A percentile compares a stretch with the other conserved stretches of the same genome.
These are phyloP conservation scores for Mucor lusitanicus DNA, from an alignment of 371 early-diverging fungal genomes.

Conservation along the genomic window DNA sequence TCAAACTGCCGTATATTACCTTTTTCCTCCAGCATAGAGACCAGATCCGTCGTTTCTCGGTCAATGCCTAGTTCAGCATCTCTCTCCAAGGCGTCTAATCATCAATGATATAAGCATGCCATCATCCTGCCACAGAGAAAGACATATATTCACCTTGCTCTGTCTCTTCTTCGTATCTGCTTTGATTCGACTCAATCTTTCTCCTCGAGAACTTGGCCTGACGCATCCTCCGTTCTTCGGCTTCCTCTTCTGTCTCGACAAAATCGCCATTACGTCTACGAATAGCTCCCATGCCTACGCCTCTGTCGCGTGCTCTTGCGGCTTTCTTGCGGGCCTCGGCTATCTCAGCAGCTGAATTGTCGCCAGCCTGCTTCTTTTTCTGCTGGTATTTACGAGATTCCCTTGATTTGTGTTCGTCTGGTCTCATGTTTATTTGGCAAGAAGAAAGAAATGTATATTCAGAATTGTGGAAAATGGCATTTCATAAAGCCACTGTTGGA, in stretches of 20 bases:
- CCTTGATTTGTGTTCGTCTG: constrained; percentile 50
- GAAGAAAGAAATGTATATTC: not conserved
- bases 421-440: constrained; percentile 35
- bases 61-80: constrained; percentile 55
- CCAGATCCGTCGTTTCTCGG: constrained; percentile 49
- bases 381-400: constrained; percentile 48
- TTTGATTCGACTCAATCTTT: constrained; percentile 34
- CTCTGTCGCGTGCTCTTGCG: constrained; percentile 36
- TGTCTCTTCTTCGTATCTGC: constrained; percentile 43
- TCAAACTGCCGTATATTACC: constrained; percentile 13
- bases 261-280: constrained; percentile 45
- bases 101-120: not conserved
- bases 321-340: constrained; percentile 36
- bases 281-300: constrained; percentile 41
- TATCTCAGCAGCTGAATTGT: constrained; percentile 39
- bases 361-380: constrained; percentile 42
- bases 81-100: constrained; percentile 30
- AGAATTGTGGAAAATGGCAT: not conserved
- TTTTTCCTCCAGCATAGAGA: constrained; percentile 40
- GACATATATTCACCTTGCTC: constrained; percentile 25
- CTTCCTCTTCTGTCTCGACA: constrained; percentile 21
- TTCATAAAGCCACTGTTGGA: not conserved
- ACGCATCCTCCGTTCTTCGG: constrained; percentile 12
- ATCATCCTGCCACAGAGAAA: not conserved
- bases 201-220: constrained; percentile 36